Percentiles rank a stretch among this genome's conserved stretches.
Evolutionary conservation across 257 asterid genomes (phyloP).

Genomic region (Capsicum rhomboideum): DNA sequence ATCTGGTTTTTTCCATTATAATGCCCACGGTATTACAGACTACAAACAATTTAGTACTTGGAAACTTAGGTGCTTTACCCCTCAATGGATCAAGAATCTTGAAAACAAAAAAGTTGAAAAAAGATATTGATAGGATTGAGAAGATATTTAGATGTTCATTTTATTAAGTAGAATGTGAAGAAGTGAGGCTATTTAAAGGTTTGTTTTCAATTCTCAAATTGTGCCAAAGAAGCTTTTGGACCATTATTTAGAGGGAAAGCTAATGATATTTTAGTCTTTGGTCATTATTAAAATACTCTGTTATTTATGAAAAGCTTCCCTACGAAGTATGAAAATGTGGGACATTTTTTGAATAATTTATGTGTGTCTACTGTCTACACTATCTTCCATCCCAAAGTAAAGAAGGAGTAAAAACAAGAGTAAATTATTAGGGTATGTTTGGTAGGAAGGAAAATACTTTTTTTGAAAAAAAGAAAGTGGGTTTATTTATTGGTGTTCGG

Average conservation of each 20-base stretch:
- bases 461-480: no score
- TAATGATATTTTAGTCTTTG: not conserved
- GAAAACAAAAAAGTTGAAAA: not conserved
- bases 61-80: no score
- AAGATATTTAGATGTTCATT: not conserved
- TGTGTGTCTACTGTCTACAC: no score
- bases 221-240: slow-evolving; percentile 26
- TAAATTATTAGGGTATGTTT: not conserved
- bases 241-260: slow-evolving; percentile 11
- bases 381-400: not conserved
- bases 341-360: not conserved
- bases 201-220: not conserved
- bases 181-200: slow-evolving; percentile 7
- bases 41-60: not conserved
- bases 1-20: not conserved
- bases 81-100: no score
- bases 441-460: no score
- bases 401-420: not conserved
- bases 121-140: not conserved
- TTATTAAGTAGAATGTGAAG: not conserved
- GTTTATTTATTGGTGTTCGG: no score
- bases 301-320: not conserved
- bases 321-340: not conserved
- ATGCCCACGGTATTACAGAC: not conserved
- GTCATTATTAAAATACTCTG: no score